Evolutionary conservation across 1,139 yeast species (phyloP).

Genomic region (Magnusiomyces suaveolens): DNA sequence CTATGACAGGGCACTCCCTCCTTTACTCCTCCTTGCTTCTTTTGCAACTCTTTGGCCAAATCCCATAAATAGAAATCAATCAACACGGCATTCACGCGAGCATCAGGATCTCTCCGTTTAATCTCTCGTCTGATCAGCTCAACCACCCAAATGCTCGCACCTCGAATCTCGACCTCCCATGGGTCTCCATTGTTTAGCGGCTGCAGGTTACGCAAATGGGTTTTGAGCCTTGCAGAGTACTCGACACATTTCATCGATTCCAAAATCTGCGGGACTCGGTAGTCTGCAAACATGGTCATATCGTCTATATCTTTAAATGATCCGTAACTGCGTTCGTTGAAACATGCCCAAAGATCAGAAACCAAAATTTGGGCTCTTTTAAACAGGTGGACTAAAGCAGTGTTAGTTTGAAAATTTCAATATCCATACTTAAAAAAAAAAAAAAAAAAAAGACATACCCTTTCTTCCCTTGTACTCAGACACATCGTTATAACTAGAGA

Average conservation of each 20-base stretch:
- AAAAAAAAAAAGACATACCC: constrained; percentile 6
- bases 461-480: constrained; percentile 24
- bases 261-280: constrained; percentile 38
- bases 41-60: constrained; percentile 35
- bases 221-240: constrained; percentile 27
- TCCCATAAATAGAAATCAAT: constrained; percentile 39
- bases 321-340: constrained; percentile 32
- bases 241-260: constrained; percentile 31
- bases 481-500: constrained; percentile 32
- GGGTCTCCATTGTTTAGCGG: constrained; percentile 27
- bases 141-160: constrained; percentile 37
- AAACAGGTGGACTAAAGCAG: constrained; percentile 25
- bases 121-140: constrained; percentile 30
- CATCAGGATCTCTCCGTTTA: constrained; percentile 17
- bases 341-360: constrained; percentile 39
- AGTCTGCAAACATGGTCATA: constrained; percentile 41
- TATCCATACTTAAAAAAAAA: background rate
- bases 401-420: background rate
- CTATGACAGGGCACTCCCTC: constrained; percentile 31
- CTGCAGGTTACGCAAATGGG: constrained; percentile 19
- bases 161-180: constrained; percentile 35
- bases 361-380: constrained; percentile 38
- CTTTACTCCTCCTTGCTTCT: constrained; percentile 17
- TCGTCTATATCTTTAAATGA: constrained; percentile 33
- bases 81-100: constrained; percentile 31